These are phyloP conservation scores for Pisolithus sp. DNA, from an alignment of 768 basidiomycete species.

Conservation along the genomic window DNA sequence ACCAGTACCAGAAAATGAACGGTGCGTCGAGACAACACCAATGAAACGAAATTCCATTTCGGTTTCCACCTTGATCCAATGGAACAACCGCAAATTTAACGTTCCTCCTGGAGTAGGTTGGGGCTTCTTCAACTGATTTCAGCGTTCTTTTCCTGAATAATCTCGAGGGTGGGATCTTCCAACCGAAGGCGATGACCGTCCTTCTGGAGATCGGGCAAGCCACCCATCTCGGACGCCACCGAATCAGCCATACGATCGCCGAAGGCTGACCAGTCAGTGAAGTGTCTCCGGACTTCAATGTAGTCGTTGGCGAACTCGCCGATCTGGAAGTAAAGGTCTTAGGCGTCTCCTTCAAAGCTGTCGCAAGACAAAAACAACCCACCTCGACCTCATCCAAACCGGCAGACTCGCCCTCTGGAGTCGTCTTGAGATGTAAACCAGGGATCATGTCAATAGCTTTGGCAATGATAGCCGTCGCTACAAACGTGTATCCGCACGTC, in stretches of 20 bases:
- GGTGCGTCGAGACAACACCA: too few species aligned
- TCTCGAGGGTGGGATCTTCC: conserved; percentile 13
- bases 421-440: conserved; percentile 48
- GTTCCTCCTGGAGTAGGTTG: not conserved
- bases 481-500: conserved; percentile 52
- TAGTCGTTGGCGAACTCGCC: conserved; percentile 68
- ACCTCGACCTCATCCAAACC: conserved; percentile 75
- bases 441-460: conserved; percentile 53
- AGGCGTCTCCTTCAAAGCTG: not conserved
- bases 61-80: too few species aligned
- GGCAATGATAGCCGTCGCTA: conserved; percentile 54
- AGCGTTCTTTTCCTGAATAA: conserved; percentile 5
- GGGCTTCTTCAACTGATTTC: not conserved
- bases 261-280: conserved; percentile 42
- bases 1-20: too few species aligned
- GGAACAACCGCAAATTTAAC: too few species aligned
- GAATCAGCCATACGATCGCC: conserved; percentile 9
- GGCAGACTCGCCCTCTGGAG: conserved; percentile 49
- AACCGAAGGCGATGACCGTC: not conserved
- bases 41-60: too few species aligned
- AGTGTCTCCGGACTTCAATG: conserved; percentile 64
- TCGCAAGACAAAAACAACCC: conserved; percentile 9
- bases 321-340: conserved; percentile 33
- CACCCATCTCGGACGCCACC: conserved; percentile 6
- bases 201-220: conserved; percentile 24